Conservation (phyloP, 2,329 filamentous ascomycete genomes). For the Ampelomyces quisqualis region DNA sequence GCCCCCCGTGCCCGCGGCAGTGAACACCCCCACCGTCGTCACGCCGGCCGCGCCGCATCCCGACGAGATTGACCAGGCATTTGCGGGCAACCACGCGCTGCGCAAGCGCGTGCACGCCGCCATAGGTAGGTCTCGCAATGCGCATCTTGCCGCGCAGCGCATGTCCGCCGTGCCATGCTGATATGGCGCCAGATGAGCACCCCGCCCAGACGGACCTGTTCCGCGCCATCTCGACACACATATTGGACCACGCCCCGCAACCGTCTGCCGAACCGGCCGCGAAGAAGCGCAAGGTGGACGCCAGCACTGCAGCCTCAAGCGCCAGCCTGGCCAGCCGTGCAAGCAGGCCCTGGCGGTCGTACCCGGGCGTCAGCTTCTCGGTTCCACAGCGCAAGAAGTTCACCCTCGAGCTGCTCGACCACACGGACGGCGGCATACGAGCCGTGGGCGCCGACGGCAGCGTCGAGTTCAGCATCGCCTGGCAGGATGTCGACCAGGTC, state of each 20-base stretch:
- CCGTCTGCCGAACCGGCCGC: slow-evolving; percentile 28
- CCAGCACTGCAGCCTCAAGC: slow-evolving; percentile 16
- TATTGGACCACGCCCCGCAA: slow-evolving; percentile 30
- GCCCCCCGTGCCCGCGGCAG: slow-evolving; percentile 4
- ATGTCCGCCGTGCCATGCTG: not conserved
- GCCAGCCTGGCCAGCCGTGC: slow-evolving; percentile 25
- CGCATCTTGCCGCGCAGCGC: not conserved
- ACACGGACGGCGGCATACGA: slow-evolving; percentile 47
- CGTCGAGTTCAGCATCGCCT: slow-evolving; percentile 56
- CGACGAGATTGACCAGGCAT: slow-evolving; percentile 38
- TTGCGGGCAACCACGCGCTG: slow-evolving; percentile 37
- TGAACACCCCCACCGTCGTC: slow-evolving; percentile 1
- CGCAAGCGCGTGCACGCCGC: slow-evolving; percentile 43
- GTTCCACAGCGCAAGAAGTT: slow-evolving; percentile 66
- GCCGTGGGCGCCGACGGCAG: slow-evolving; percentile 54
- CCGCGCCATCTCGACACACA: slow-evolving; percentile 41
- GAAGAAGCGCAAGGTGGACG: slow-evolving; percentile 46
- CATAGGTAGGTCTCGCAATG: slow-evolving; percentile 27
- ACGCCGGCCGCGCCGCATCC: slow-evolving; percentile 17
- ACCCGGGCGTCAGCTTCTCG: slow-evolving; percentile 59
- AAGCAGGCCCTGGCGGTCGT: slow-evolving; percentile 33
- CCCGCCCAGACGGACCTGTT: slow-evolving; percentile 38
- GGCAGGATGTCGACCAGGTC: slow-evolving; percentile 57
- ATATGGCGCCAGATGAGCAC: slow-evolving; percentile 27
- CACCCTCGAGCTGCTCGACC: slow-evolving; percentile 57